Evolutionary conservation across 495 filamentous ascomycete genomes (phyloP), one percentile per base, ranked within the genome.

Genomic region (Clavariopsis aquatica): DNA sequence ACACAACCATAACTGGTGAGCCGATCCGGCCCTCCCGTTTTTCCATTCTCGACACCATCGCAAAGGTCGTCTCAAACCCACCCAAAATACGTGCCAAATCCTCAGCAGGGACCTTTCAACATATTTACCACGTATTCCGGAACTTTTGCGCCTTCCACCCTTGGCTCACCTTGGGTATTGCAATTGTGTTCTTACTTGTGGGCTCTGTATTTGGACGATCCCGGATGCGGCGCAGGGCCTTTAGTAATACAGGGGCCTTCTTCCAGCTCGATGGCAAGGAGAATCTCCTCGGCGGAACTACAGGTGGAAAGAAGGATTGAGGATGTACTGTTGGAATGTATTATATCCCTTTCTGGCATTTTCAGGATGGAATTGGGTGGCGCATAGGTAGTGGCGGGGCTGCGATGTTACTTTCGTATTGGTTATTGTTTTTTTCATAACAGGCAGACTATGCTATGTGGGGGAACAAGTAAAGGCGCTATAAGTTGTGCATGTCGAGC

Each of bases 11-110:
- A 43, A 94, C 90, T 5, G 93, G 92, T 57, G 90, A 90, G 73
- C 79, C 83, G 45, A 97, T 98, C 70, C 85, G 93, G 65, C 89
- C 92, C 41, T 93, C 89, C 6, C 89, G 94, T 52, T 95, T 93
- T 6, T 93, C 91, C 8, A 98, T 98, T 72, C 87, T 96, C 34
- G 94, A 98, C 77, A 97, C 93, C 51, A 83, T 97, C 63, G 89
- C 85, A 65, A 91, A 95, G 68, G 86, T 89, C 52, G 76, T 89
- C 59, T 64, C 74, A 2, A 77, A 81, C 51, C 90, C 93, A 17
- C 87, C 92, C 38, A 90, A 92, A 73, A 87, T 98, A 69, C 86
- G 84, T 65, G 83, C 91, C 15, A 98, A 96, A 79, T 91, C 91
- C 45, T 93, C 92, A 51, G 87, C 91, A 65, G 87, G 88, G 55